phyloP scores from a whole-genome alignment of 2,329 filamentous ascomycete genomes.

The Aspergillus clavatus region DNA sequence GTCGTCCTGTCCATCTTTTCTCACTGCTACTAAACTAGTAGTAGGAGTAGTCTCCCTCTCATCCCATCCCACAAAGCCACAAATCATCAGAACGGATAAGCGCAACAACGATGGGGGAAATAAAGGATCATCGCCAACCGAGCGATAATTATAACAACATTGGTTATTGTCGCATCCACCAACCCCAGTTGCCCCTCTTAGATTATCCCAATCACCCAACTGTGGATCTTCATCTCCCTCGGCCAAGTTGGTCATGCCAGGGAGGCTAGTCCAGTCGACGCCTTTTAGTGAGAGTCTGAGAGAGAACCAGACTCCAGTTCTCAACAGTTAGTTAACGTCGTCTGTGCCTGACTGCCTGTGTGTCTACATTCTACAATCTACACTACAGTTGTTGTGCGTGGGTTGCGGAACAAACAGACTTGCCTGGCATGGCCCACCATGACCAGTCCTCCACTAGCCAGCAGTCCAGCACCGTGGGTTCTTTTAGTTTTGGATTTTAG shows the following conservation, averaged over 20 bases:
- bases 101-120: background rate
- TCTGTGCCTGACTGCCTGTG: too few species aligned
- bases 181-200: background rate
- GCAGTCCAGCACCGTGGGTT: background rate
- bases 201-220: background rate
- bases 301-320: background rate
- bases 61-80: too few species aligned
- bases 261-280: background rate
- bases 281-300: background rate
- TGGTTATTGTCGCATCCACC: background rate
- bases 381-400: background rate
- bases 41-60: too few species aligned
- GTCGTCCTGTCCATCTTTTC: too few species aligned
- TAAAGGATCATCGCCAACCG: background rate
- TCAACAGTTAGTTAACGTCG: too few species aligned
- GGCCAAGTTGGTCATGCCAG: background rate
- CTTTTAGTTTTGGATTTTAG: background rate
- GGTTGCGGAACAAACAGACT: background rate
- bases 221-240: background rate
- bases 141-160: background rate
- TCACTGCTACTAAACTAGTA: too few species aligned
- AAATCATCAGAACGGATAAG: background rate
- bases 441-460: too few species aligned
- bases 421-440: background rate
- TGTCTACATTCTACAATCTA: too few species aligned